Evolutionary conservation across 805 yeast species (phyloP).

Genomic region (Candida parachauliodes): DNA sequence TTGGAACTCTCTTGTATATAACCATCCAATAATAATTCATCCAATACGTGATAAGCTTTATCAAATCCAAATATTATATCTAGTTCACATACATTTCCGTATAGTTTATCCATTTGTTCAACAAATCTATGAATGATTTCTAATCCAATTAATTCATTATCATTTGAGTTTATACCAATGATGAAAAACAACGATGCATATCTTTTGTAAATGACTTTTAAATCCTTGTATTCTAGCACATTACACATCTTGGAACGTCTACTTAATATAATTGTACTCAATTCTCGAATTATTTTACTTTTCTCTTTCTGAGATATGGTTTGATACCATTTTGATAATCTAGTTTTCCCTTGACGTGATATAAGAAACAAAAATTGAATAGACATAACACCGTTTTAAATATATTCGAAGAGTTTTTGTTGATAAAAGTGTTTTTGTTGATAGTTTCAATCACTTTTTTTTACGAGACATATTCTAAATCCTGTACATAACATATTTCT

Average conservation of each 20-base stretch:
- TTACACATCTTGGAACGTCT: constrained; percentile 95
- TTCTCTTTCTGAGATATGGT: constrained; percentile 84
- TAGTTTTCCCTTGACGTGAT: constrained; percentile 92
- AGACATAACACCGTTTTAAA: too few relatives aligned
- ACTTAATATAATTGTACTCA: constrained; percentile 78
- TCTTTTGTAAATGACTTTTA: constrained; percentile 83
- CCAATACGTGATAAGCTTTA: constrained; percentile 87
- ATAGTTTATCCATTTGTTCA: constrained; percentile 93
- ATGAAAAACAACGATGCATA: constrained; percentile 92
- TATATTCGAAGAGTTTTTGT: not conserved
- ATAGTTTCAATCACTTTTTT: not conserved
- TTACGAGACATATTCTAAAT: too few relatives aligned
- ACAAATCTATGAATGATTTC: constrained; percentile 91
- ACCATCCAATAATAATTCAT: constrained; percentile 88
- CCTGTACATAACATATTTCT: too few relatives aligned
- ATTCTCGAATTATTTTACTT: constrained; percentile 75
- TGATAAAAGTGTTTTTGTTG: not conserved
- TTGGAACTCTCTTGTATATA: constrained; percentile 79
- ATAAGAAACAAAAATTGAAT: constrained; percentile 76
- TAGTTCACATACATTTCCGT: constrained; percentile 93
- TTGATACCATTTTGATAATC: constrained; percentile 91
- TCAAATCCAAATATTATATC: constrained; percentile 96
- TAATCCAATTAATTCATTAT: constrained; percentile 80
- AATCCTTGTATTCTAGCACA: constrained; percentile 79
- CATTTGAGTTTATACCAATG: constrained; percentile 77